Percentiles rank a stretch among this genome's conserved stretches.
phyloP scores from a whole-genome alignment of 441 rosid species.

The Gossypium lobatum region DNA sequence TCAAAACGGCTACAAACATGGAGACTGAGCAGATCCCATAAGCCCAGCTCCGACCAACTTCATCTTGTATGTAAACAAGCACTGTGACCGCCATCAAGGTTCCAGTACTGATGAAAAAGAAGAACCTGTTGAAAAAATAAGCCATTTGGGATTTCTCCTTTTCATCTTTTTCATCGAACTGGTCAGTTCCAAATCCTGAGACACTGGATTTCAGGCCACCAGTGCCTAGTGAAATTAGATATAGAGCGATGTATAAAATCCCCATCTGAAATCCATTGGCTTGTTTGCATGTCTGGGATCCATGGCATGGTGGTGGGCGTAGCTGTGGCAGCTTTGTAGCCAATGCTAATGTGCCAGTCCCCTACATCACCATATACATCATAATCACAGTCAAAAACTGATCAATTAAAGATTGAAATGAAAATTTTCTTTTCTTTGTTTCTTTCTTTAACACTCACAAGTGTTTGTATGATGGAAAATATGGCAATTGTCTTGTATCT shows the following conservation, averaged over 20 bases:
- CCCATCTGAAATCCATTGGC: conserved; percentile 41
- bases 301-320: conserved; percentile 38
- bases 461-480: conserved; percentile 27
- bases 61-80: conserved; percentile 42
- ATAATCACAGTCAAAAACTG: background rate
- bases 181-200: conserved; percentile 46
- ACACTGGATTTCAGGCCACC: conserved; percentile 50
- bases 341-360: conserved; percentile 32
- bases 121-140: conserved; percentile 45
- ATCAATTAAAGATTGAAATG: background rate
- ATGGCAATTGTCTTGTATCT: conserved; percentile 41
- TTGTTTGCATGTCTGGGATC: conserved; percentile 21
- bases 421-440: background rate
- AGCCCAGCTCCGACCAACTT: conserved; percentile 40
- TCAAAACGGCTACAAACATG: conserved; percentile 26
- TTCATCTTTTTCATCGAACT: conserved; percentile 36
- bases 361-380: conserved; percentile 21
- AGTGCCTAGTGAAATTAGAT: conserved; percentile 38
- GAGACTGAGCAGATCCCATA: conserved; percentile 40
- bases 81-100: conserved; percentile 40
- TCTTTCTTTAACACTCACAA: conserved; percentile 17
- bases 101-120: conserved; percentile 37
- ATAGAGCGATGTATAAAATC: conserved; percentile 31
- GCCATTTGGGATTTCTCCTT: conserved; percentile 40
- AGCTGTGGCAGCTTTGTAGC: conserved; percentile 32